Evolutionary conservation across 2,329 filamentous ascomycete species (phyloP).

Genomic region (Colletotrichum lindemuthianum): DNA sequence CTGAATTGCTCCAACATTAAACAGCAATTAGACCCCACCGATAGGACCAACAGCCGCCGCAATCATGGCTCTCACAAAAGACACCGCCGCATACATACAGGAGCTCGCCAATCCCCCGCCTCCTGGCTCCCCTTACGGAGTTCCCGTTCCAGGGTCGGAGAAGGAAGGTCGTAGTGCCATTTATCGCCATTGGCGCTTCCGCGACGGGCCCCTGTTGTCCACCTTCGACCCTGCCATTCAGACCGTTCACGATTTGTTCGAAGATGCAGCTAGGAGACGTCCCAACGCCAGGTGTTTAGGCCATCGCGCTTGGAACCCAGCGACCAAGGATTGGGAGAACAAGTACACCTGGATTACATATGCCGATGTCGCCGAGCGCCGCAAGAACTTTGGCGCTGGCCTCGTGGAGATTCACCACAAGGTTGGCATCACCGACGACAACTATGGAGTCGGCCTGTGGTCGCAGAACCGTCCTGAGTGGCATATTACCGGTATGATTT

Average conservation of each 20-base stretch:
- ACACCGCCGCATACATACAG: slow-evolving; percentile 53
- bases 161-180: slow-evolving; percentile 76
- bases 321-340: slow-evolving; percentile 76
- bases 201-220: slow-evolving; percentile 75
- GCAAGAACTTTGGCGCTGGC: slow-evolving; percentile 86
- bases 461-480: slow-evolving; percentile 88
- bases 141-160: slow-evolving; percentile 80
- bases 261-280: slow-evolving; percentile 69
- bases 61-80: slow-evolving; percentile 45
- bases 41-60: background rate
- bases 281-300: slow-evolving; percentile 82
- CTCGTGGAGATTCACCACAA: slow-evolving; percentile 83
- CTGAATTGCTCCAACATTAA: background rate
- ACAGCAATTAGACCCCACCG: slow-evolving; percentile 1
- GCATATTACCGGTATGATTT: slow-evolving; percentile 75
- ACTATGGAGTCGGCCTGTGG: slow-evolving; percentile 85
- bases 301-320: slow-evolving; percentile 79
- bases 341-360: slow-evolving; percentile 89
- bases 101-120: slow-evolving; percentile 72
- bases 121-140: slow-evolving; percentile 79
- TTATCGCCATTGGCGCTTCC: slow-evolving; percentile 85
- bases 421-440: slow-evolving; percentile 68
- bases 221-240: slow-evolving; percentile 76
- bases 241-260: slow-evolving; percentile 85
- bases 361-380: slow-evolving; percentile 78